Base-by-base conservation (phyloP, 768 basidiomycete species). In the Hygrophorus pudorinus region DNA sequence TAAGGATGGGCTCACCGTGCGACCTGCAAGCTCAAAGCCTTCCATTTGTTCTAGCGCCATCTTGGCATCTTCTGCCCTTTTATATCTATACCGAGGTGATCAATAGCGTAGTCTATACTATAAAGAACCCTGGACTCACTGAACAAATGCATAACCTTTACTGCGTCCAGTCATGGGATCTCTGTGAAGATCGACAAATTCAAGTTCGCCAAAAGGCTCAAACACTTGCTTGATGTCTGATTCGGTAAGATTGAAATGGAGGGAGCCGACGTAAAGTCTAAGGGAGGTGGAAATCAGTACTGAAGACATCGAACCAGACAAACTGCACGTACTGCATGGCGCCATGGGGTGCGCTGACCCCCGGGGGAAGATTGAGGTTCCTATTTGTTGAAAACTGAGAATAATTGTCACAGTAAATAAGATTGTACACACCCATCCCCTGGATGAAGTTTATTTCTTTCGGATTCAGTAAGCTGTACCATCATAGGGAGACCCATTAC, bases 41-140 rank as follows among this genome's bases (percentile, higher is more conserved):
- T 98, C 93, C 96, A 99, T 99, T 55, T 97, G 90, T 57, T 96
- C 91, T 35, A 99, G 64, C 18, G 96, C 96, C 82, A 93, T 93
- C 60, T 85, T 85, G 18, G 96, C 94, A 59, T 97, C 89, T 59
- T 91, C 86, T n/a, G 78, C 68, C 41, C 89, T 74, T 59, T 88
- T 89, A 62, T 91, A 93, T 61, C 88, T 92, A 46, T 21, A 21
- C 32, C 11, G 34, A 48, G 43, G 16, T 41, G 28, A 29, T 38
- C 20, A 16, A 37, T 29, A 7, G 41, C 41, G 33, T 13, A 1
- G 33, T 21, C 34, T 13, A 48, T 8, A 24, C 27, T 16, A 4
- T 13, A 33, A 24, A 33, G 42, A 40, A 34, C 20, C n/a, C 40
- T 10, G 31, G 8, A 65, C 82, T 52, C 57, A 98, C 86, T 99